Conservation (phyloP, 805 yeast species). For the Metschnikowia reukaufii region DNA sequence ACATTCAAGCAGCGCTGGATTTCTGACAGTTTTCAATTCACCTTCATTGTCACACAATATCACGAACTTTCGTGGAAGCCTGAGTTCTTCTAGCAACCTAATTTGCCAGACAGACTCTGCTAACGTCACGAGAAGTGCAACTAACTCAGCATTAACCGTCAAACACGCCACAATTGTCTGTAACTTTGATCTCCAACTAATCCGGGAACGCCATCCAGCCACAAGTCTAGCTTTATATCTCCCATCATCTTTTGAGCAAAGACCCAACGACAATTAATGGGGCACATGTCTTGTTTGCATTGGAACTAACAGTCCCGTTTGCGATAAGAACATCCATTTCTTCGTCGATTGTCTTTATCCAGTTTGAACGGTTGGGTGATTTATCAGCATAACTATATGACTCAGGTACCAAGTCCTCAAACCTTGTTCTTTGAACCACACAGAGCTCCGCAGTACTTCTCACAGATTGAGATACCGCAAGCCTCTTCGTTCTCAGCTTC, state of each 20-base stretch:
- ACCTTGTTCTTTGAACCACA: too few relatives aligned
- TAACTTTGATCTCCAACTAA: constrained; percentile 4
- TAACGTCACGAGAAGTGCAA: not conserved
- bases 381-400: too few relatives aligned
- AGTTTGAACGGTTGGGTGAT: too few relatives aligned
- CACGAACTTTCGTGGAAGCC: not conserved
- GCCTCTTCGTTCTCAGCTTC: too few relatives aligned
- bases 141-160: constrained; percentile 5
- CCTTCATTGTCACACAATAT: constrained; percentile 5
- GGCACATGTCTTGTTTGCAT: not conserved
- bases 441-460: too few relatives aligned
- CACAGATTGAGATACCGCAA: too few relatives aligned
- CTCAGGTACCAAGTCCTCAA: too few relatives aligned
- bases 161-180: constrained; percentile 2
- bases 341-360: not conserved
- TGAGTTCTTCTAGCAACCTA: not conserved
- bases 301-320: not conserved
- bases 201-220: constrained; percentile 1
- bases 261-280: not conserved
- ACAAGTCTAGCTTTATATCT: not conserved
- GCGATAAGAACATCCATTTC: not conserved
- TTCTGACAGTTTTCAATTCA: not conserved
- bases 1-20: constrained; percentile 3
- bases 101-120: constrained; percentile 2
- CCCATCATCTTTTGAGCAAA: not conserved